A percentile compares a stretch with the other conserved stretches of the same genome.
phyloP scores from a whole-genome alignment of 2,329 filamentous ascomycete species.

The Ophiocordyceps unilateralis region DNA sequence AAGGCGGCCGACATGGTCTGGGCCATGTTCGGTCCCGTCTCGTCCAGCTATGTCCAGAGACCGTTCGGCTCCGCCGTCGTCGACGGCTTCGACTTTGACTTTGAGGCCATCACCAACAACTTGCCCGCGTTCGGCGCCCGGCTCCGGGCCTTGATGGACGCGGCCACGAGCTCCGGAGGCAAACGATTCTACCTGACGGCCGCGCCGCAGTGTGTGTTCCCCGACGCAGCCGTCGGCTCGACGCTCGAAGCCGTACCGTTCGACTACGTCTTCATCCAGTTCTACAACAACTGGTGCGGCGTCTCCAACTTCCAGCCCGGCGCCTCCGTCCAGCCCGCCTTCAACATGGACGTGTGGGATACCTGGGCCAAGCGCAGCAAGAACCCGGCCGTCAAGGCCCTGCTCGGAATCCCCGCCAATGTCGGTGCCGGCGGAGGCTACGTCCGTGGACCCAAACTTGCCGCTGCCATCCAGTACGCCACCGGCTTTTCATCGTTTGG shows the following conservation, averaged over 20 bases:
- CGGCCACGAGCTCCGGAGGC: slow-evolving; percentile 24
- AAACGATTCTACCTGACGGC: slow-evolving; percentile 41
- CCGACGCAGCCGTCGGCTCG: slow-evolving; percentile 39
- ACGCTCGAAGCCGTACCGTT: slow-evolving; percentile 39
- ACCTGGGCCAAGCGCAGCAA: slow-evolving; percentile 42
- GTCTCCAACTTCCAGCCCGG: slow-evolving; percentile 30
- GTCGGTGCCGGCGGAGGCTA: slow-evolving; percentile 39
- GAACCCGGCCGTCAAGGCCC: slow-evolving; percentile 42
- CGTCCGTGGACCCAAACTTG: slow-evolving; percentile 25
- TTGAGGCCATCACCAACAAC: slow-evolving; percentile 43
- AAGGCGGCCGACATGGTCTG: slow-evolving; percentile 46
- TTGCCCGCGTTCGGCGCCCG: slow-evolving; percentile 42
- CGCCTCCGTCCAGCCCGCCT: slow-evolving; percentile 28
- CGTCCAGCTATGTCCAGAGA: slow-evolving; percentile 27
- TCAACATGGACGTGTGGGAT: slow-evolving; percentile 49
- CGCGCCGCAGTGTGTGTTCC: slow-evolving; percentile 51
- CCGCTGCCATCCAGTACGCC: slow-evolving; percentile 32
- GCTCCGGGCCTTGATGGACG: slow-evolving; percentile 38
- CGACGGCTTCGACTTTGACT: slow-evolving; percentile 65
- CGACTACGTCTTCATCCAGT: slow-evolving; percentile 46
- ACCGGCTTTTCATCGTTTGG: slow-evolving; percentile 42
- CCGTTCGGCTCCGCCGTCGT: slow-evolving; percentile 50
- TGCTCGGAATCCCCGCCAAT: slow-evolving; percentile 43
- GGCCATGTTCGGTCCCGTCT: slow-evolving; percentile 49
- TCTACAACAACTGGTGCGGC: slow-evolving; percentile 55